These are phyloP conservation scores for Syzygium aqueum DNA, from an alignment of 345 rosid species.

Conservation along the genomic window DNA sequence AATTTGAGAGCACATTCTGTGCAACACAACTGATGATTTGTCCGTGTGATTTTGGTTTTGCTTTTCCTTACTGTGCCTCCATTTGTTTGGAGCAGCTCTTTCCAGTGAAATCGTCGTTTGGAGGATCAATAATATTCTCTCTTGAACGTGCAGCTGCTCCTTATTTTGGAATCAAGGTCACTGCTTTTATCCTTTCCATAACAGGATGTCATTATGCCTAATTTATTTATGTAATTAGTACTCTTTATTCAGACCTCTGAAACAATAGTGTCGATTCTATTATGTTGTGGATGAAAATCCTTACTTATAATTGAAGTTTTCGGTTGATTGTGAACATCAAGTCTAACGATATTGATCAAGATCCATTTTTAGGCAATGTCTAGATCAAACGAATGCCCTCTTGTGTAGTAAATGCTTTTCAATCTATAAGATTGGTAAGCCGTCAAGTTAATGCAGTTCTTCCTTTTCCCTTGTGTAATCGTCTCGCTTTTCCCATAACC, in stretches of 20 bases:
- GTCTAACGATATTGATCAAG: background rate
- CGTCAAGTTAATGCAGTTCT: background rate
- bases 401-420: background rate
- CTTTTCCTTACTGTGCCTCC: background rate
- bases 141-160: conserved; percentile 97
- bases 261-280: background rate
- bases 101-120: conserved; percentile 69
- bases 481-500: too few species aligned
- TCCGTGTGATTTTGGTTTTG: background rate
- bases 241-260: background rate
- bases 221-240: background rate
- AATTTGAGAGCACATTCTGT: too few species aligned
- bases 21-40: background rate
- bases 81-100: conserved; percentile 36
- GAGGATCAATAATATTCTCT: conserved; percentile 43
- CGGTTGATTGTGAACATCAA: background rate
- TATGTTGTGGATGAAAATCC: background rate
- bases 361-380: background rate
- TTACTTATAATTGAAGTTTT: background rate
- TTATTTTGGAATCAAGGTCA: conserved; percentile 80
- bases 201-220: background rate
- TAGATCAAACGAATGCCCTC: background rate
- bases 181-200: background rate
- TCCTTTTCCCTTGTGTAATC: too few species aligned
- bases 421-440: background rate